phyloP scores from a whole-genome alignment of 2,329 filamentous ascomycete species.

The Chalaropsis ovoidea region DNA sequence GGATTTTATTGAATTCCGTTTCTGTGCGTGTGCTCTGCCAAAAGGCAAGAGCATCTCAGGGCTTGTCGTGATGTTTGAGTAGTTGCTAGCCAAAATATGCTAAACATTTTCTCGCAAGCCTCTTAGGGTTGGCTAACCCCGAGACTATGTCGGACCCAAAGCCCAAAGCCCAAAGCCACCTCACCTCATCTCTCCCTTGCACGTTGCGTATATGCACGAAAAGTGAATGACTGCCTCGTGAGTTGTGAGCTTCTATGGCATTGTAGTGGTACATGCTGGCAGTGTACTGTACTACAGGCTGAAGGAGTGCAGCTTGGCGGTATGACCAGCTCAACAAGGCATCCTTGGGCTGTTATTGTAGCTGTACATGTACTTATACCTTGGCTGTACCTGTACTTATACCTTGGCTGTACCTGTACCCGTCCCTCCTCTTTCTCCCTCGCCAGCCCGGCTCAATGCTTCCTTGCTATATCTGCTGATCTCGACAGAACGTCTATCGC shows the following conservation, averaged over 20 bases:
- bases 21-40: neutral
- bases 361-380: no score
- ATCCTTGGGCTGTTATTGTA: neutral
- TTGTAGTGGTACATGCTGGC: neutral
- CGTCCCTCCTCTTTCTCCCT: no score
- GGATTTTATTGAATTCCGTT: neutral
- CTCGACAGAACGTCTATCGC: no score
- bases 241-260: neutral
- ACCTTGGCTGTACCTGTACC: no score
- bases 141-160: no score
- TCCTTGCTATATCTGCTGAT: no score
- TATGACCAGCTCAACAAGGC: neutral
- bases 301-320: neutral
- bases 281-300: neutral
- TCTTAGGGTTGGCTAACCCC: neutral
- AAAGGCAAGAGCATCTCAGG: neutral
- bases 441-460: no score
- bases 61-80: neutral
- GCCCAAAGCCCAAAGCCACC: no score
- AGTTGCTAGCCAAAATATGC: neutral
- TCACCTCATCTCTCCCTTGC: neutral
- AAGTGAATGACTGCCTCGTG: neutral
- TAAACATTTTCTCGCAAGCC: no score
- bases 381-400: no score
- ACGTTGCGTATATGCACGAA: neutral